phyloP scores from a whole-genome alignment of 495 filamentous ascomycete genomes.

The Cladorrhinum samala region DNA sequence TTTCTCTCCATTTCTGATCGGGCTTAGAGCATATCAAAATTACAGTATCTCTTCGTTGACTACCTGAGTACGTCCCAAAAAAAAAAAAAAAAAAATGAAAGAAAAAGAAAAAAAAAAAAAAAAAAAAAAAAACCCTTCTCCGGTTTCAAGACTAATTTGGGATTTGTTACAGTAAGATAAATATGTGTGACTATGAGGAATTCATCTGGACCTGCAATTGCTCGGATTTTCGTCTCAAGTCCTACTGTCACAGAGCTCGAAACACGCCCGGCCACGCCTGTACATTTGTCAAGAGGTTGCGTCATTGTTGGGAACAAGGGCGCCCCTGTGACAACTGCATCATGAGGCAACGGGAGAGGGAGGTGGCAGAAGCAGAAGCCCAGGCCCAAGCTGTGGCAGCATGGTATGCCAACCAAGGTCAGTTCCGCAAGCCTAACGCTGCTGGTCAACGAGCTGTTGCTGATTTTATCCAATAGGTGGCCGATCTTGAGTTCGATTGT shows the following conservation, averaged over 20 bases:
- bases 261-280: constrained; percentile 61
- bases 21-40: no score
- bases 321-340: constrained; percentile 39
- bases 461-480: background rate
- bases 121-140: no score
- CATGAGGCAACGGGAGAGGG: constrained; percentile 6
- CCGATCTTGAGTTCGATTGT: background rate
- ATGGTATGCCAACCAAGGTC: background rate
- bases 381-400: background rate
- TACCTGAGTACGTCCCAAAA: no score
- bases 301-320: constrained; percentile 46
- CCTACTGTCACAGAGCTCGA: constrained; percentile 64
- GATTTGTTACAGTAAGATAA: background rate
- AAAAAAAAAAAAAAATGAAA: no score
- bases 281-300: constrained; percentile 53
- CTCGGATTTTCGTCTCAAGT: constrained; percentile 46
- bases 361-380: constrained; percentile 1
- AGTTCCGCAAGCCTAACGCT: background rate
- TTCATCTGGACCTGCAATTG: constrained; percentile 58
- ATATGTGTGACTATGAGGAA: constrained; percentile 63
- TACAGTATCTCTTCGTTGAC: no score
- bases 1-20: no score
- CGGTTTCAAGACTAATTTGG: no score
- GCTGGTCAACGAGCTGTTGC: background rate
- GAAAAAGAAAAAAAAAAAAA: no score